Evolutionary conservation across 179 eudicot genomes (phyloP), one percentile per base, ranked within the genome.

Genomic region (Vitellaria paradoxa): DNA sequence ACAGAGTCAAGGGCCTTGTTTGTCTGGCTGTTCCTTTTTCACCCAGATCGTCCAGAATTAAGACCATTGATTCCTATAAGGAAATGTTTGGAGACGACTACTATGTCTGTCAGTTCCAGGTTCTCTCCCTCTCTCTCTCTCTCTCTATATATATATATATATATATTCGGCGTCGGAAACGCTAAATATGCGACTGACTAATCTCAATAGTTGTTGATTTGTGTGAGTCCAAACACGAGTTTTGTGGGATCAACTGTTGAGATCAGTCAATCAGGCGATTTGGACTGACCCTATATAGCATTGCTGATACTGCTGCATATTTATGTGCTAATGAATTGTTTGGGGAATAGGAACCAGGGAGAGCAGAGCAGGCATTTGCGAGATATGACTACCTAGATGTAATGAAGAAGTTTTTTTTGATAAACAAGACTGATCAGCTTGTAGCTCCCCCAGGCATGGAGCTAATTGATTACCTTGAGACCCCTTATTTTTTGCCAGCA

Each of bases 331-430:
- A 17, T 70, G 21, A 26, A 65, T 24, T 23, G n/a, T 23, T 21
- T 14, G 42, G 9, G 30, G 65, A 73, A 42, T 72, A 83, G 91
- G 86, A 84, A 47, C 75, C 87, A 14, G 91, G 87, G 63, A 79
- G 85, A 78, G 91, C 91, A 46, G 91, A 88, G 77, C 75, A 55
- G 69, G 87, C 89, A 26, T 88, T 88, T 61, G 87, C 91, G 42
- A 84, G 86, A 72, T 84, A 86, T 24, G 89, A 88, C 74, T 82
- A 68, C 40, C 52, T 76, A 73, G 83, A 88, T 14, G 86, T 87
- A 30, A 83, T 83, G 83, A 87, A 87, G 86, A 87, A 87, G 76
- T 85, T 79, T 60, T 45, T 88, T 63, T 78, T 86, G 21, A 70
- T 82, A 21, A 85, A 73, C 50, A 84, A 70, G 77, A 71, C 77